Conservation (phyloP, 1,284 basidiomycete genomes). For the Polyporus tsugae region DNA sequence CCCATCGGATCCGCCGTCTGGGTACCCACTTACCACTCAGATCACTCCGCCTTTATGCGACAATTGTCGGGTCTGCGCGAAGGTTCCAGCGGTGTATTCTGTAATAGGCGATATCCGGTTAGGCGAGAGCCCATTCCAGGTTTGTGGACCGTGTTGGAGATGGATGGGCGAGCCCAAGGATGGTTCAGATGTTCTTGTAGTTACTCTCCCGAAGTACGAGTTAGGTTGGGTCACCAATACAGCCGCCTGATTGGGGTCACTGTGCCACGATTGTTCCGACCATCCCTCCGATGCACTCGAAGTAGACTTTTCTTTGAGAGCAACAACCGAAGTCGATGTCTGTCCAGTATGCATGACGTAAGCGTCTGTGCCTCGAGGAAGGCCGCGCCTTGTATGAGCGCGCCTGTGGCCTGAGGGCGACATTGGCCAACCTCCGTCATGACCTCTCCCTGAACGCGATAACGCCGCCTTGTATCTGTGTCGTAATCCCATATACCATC, state of each 20-base stretch:
- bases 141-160: constrained; percentile 78
- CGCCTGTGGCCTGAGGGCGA: constrained; percentile 13
- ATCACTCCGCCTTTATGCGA: constrained; percentile 67
- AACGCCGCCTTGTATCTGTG: background rate
- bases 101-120: constrained; percentile 74
- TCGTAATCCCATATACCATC: background rate
- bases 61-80: constrained; percentile 71
- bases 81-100: constrained; percentile 72
- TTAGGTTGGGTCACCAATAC: constrained; percentile 40
- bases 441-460: background rate
- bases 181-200: constrained; percentile 51
- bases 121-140: constrained; percentile 77
- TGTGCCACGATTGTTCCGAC: background rate
- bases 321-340: too few species aligned
- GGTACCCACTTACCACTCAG: constrained; percentile 73
- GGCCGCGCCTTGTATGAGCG: background rate
- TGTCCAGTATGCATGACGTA: background rate
- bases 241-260: background rate
- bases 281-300: too few species aligned
- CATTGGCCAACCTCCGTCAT: constrained; percentile 7
- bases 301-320: too few species aligned
- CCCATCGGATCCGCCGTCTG: constrained; percentile 57
- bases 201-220: constrained; percentile 59
- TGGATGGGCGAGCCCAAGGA: constrained; percentile 64
- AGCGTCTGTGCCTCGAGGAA: background rate